Percentiles rank a stretch among this genome's conserved stretches.
These are phyloP conservation scores for Gnaphalium uliginosum DNA, from an alignment of 129 eudicot genomes.

Conservation along the genomic window DNA sequence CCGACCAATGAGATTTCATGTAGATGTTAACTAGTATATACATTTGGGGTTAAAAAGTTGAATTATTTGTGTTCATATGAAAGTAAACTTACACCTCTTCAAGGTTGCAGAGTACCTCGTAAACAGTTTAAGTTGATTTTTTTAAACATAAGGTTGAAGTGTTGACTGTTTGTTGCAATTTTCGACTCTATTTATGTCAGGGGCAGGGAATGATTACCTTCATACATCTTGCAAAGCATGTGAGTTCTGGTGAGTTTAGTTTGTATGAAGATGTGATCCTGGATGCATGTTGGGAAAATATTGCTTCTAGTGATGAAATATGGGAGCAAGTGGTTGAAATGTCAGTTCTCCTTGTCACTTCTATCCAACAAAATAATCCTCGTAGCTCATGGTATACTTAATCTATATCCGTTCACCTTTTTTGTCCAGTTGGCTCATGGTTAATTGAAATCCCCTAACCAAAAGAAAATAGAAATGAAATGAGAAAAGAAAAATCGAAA, in stretches of 20 bases:
- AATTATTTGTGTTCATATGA: background rate
- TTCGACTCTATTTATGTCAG: conserved; percentile 35
- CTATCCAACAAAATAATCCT: conserved; percentile 69
- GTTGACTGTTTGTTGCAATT: background rate
- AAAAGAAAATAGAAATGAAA: background rate
- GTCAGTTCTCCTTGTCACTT: conserved; percentile 80
- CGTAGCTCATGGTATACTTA: conserved; percentile 76
- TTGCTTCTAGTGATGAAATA: conserved; percentile 81
- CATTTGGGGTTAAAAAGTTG: background rate
- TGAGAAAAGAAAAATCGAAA: background rate
- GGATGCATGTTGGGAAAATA: conserved; percentile 86
- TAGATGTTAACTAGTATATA: background rate
- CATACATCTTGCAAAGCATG: conserved; percentile 76
- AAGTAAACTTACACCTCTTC: background rate
- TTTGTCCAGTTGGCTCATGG: background rate
- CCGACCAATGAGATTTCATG: background rate
- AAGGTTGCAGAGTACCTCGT: background rate
- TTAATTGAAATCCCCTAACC: background rate
- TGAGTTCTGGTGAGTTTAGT: conserved; percentile 57
- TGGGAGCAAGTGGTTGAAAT: conserved; percentile 89
- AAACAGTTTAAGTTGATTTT: background rate
- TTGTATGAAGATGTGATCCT: conserved; percentile 77
- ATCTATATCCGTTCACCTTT: background rate
- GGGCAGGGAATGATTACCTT: conserved; percentile 83
- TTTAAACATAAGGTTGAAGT: background rate